phyloP scores from a whole-genome alignment of 1,284 basidiomycete genomes.

The Trichosporon sp. region DNA sequence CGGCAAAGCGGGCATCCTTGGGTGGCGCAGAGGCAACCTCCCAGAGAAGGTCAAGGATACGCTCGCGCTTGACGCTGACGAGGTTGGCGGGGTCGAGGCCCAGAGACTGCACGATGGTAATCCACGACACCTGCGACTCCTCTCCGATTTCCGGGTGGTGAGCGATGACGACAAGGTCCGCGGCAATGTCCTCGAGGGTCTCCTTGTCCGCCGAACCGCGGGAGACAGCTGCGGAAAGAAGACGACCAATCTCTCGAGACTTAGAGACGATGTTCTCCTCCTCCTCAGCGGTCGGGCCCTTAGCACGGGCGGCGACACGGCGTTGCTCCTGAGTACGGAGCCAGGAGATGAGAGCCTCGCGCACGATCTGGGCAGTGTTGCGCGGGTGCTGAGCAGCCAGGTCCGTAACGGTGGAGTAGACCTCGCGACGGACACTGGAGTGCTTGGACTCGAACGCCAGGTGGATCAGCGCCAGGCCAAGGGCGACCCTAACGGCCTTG shows the following conservation, averaged over 20 bases:
- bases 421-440: conserved; percentile 56
- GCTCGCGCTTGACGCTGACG: conserved; percentile 31
- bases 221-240: conserved; percentile 24
- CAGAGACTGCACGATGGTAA: conserved; percentile 70
- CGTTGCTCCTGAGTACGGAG: conserved; percentile 32
- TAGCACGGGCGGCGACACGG: conserved; percentile 22
- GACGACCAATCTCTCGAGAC: conserved; percentile 38
- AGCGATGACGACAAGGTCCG: conserved; percentile 62
- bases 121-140: conserved; percentile 67
- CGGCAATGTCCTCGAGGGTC: conserved; percentile 34
- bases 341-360: conserved; percentile 56
- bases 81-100: conserved; percentile 61
- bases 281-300: conserved; percentile 26
- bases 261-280: conserved; percentile 29
- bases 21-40: conserved; percentile 23
- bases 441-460: conserved; percentile 60
- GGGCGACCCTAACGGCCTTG: conserved; percentile 57
- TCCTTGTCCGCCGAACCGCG: conserved; percentile 22
- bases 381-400: conserved; percentile 48
- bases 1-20: conserved; percentile 32
- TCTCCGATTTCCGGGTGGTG: conserved; percentile 69
- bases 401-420: conserved; percentile 53
- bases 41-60: conserved; percentile 39
- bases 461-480: conserved; percentile 65
- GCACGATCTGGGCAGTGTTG: conserved; percentile 56